Conservation (phyloP, 2,329 filamentous ascomycete genomes). For the Aspergillus sp. region DNA sequence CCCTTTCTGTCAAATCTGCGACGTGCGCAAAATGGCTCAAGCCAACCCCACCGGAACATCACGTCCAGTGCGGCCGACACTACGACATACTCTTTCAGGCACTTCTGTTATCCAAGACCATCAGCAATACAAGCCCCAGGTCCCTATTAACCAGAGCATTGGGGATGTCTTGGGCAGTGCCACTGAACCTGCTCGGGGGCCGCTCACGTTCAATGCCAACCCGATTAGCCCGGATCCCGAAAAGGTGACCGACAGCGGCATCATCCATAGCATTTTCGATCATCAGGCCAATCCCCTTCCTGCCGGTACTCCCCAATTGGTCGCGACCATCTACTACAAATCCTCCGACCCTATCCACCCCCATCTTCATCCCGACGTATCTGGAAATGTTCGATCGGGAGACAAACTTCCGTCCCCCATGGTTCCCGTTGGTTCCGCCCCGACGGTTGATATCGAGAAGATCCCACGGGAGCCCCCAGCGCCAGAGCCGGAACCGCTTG, state of each 20-base stretch:
- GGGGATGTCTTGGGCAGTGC: constrained; percentile 29
- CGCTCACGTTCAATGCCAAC: constrained; percentile 26
- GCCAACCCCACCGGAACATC: constrained; percentile 15
- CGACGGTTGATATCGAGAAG: constrained; percentile 45
- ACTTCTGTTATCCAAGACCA: constrained; percentile 43
- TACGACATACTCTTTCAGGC: constrained; percentile 37
- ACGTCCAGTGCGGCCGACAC: constrained; percentile 34
- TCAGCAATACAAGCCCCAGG: constrained; percentile 41
- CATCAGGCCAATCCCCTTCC: constrained; percentile 33
- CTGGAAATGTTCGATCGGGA: constrained; percentile 27
- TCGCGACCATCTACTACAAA: constrained; percentile 46
- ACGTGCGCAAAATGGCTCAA: constrained; percentile 21
- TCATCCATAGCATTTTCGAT: constrained; percentile 42
- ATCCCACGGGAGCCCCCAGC: constrained; percentile 50
- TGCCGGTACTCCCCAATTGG: constrained; percentile 36
- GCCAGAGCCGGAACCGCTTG: constrained; percentile 48
- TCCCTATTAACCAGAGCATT: constrained; percentile 28
- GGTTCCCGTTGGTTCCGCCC: constrained; percentile 42
- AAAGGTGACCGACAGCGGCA: constrained; percentile 39
- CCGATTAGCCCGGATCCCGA: constrained; percentile 34
- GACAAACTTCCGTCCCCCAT: constrained; percentile 36
- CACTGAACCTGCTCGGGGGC: constrained; percentile 17
- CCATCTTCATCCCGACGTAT: constrained; percentile 43
- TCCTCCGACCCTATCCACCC: constrained; percentile 36
- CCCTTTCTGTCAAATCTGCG: not conserved